Evolutionary conservation across 441 rosid genomes (phyloP).

Genomic region (Jatropha podagrica): DNA sequence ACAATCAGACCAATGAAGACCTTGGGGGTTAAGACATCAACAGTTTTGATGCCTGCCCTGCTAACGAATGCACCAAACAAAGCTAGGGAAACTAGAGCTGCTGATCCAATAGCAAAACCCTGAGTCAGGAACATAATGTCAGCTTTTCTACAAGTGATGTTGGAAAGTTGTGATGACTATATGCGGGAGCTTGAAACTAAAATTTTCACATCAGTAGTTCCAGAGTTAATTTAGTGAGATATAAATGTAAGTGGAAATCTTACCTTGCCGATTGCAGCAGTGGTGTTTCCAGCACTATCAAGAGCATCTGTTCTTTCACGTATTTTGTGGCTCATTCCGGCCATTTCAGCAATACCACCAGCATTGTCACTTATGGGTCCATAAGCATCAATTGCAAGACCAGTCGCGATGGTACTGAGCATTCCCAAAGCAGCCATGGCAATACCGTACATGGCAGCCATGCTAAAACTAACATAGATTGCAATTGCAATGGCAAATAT

Average conservation of each 20-base stretch:
- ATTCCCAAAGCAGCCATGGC: slow-evolving; percentile 67
- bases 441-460: slow-evolving; percentile 70
- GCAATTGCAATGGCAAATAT: slow-evolving; percentile 57
- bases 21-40: slow-evolving; percentile 63
- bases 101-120: slow-evolving; percentile 76
- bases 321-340: slow-evolving; percentile 61
- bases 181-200: too few relatives aligned
- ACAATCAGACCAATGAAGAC: slow-evolving; percentile 61
- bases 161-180: too few relatives aligned
- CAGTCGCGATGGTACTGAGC: slow-evolving; percentile 69
- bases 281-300: slow-evolving; percentile 72
- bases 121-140: slow-evolving; percentile 16
- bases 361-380: slow-evolving; percentile 75
- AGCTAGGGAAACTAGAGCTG: slow-evolving; percentile 67
- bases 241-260: neutral
- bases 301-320: slow-evolving; percentile 62
- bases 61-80: slow-evolving; percentile 71
- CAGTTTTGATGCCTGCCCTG: slow-evolving; percentile 53
- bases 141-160: too few relatives aligned
- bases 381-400: slow-evolving; percentile 66
- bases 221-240: too few relatives aligned
- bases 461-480: slow-evolving; percentile 59
- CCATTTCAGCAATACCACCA: slow-evolving; percentile 72
- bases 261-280: slow-evolving; percentile 80
- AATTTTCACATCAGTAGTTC: too few relatives aligned